phyloP scores from a whole-genome alignment of 495 filamentous ascomycete genomes.

The Rostrohypoxylon terebratum region DNA sequence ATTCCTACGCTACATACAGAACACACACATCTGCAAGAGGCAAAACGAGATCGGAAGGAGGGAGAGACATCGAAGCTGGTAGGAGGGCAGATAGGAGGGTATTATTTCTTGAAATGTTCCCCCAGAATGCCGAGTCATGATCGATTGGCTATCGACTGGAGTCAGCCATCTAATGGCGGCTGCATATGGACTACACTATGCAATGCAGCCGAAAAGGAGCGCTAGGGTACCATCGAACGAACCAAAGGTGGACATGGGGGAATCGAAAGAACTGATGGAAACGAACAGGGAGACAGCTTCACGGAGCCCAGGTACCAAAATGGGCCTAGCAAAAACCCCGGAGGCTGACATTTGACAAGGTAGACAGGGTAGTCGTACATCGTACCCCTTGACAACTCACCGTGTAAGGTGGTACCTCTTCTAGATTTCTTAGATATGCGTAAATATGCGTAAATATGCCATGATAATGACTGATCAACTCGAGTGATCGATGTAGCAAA shows the following conservation, averaged over 20 bases:
- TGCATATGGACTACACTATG: conserved; percentile 44
- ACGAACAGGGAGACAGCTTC: conserved; percentile 36
- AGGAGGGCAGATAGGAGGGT: conserved; percentile 39
- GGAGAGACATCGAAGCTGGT: conserved; percentile 40
- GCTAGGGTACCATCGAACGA: conserved; percentile 35
- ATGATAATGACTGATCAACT: conserved; percentile 8
- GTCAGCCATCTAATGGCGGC: conserved; percentile 43
- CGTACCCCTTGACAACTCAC: conserved; percentile 34
- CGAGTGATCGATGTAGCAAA: conserved; percentile 20
- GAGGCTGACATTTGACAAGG: conserved; percentile 36
- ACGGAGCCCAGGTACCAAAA: conserved; percentile 38
- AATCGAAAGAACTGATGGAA: conserved; percentile 10
- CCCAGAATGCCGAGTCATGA: conserved; percentile 34
- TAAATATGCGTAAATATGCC: neutral
- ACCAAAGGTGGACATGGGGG: conserved; percentile 19
- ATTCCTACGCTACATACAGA: conserved; percentile 45
- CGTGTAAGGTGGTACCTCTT: conserved; percentile 19
- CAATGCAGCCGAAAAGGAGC: conserved; percentile 51
- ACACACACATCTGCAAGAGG: conserved; percentile 46
- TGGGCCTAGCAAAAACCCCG: conserved; percentile 24
- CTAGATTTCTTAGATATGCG: neutral
- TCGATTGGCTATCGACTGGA: conserved; percentile 48
- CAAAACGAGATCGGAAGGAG: conserved; percentile 46
- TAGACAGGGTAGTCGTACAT: conserved; percentile 1
- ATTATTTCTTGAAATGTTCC: conserved; percentile 48